Conservation (phyloP, 2,329 filamentous ascomycete genomes). For the Diaporthe sp. region DNA sequence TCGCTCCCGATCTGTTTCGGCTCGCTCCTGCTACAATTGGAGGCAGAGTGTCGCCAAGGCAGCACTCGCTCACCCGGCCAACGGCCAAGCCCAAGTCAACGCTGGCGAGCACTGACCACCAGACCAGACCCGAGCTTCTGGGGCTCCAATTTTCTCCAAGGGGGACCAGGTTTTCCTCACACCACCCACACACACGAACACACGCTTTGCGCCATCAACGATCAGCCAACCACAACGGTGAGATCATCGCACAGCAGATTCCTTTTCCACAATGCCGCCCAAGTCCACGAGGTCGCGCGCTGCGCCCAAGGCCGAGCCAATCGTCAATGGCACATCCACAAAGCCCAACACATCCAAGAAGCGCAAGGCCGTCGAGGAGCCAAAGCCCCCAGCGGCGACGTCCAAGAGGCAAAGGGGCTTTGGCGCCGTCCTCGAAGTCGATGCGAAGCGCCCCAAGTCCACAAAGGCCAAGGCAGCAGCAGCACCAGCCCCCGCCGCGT, state of each 20-base stretch:
- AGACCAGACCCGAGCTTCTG: not conserved
- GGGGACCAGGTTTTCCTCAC: conserved; percentile 20
- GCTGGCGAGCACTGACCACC: conserved; percentile 11
- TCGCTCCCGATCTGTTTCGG: not conserved
- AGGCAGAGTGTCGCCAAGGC: not conserved
- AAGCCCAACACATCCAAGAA: conserved; percentile 32
- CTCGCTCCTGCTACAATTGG: not conserved
- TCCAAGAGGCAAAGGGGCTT: conserved; percentile 24
- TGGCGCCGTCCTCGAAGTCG: conserved; percentile 16
- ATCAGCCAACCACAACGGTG: conserved; percentile 15
- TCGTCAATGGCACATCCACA: conserved; percentile 24
- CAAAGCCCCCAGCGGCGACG: conserved; percentile 2
- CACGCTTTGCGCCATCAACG: not conserved
- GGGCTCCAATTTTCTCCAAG: conserved; percentile 3
- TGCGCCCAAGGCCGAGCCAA: conserved; percentile 25
- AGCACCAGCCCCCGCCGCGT: conserved; percentile 15
- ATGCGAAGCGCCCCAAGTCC: conserved; percentile 18
- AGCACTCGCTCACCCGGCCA: conserved; percentile 2
- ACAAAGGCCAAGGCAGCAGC: conserved; percentile 22
- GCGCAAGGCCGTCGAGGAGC: conserved; percentile 33
- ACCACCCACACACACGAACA: conserved; percentile 11
- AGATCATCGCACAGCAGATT: conserved; percentile 14
- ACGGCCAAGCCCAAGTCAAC: conserved; percentile 3
- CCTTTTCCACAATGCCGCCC: conserved; percentile 29
- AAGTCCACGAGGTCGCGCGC: conserved; percentile 30